Conservation (phyloP, 352 stramenopile species). For the Plasmopara viticola region DNA sequence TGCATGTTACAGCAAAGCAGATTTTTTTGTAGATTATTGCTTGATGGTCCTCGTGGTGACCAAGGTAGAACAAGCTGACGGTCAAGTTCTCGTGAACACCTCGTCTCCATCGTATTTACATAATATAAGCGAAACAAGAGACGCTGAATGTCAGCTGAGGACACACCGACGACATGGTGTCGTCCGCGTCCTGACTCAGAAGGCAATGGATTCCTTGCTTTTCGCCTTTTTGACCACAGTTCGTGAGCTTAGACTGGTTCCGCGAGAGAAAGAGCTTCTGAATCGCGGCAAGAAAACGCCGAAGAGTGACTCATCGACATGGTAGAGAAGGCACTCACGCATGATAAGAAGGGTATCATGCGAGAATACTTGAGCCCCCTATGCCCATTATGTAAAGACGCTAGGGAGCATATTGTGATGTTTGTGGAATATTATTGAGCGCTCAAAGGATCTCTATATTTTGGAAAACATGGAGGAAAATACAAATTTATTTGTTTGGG, state of each 20-base stretch:
- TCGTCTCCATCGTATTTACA: constrained; percentile 18
- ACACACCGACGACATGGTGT: constrained; percentile 11
- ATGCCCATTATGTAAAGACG: no score
- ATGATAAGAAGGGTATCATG: no score
- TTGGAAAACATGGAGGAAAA: no score
- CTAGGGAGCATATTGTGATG: no score
- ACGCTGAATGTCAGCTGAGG: constrained; percentile 4
- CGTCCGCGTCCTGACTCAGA: constrained; percentile 34
- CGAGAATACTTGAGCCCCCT: no score
- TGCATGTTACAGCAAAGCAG: constrained; percentile 26
- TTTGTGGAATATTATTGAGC: no score
- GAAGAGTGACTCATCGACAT: constrained; percentile 15
- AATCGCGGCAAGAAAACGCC: constrained; percentile 23
- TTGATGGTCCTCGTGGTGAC: constrained; percentile 31
- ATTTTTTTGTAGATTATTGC: constrained; percentile 36
- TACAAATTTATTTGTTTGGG: no score
- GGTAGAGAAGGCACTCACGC: no score
- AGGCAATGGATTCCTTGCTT: constrained; percentile 37
- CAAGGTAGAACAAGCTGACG: constrained; percentile 28
- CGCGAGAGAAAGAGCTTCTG: constrained; percentile 63
- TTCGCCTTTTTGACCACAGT: constrained; percentile 77
- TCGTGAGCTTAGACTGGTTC: constrained; percentile 69
- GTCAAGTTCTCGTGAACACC: constrained; percentile 33
- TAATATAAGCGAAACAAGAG: constrained; percentile 5
- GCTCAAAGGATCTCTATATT: no score